Evolutionary conservation across 2,329 filamentous ascomycete species (phyloP).

Genomic region (Pleoardoris graminearum): DNA sequence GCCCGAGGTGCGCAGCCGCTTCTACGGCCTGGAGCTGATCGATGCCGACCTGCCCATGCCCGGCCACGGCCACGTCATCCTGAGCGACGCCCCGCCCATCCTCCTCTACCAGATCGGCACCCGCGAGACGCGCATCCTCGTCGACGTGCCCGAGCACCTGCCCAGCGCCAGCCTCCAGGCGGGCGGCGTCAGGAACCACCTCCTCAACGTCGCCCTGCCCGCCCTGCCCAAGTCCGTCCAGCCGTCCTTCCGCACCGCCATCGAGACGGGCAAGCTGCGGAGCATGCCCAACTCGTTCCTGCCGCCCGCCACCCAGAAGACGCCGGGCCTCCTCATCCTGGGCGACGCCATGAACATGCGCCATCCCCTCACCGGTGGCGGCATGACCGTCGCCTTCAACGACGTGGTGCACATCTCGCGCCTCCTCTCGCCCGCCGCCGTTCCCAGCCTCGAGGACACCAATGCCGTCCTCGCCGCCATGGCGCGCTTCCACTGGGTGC

Average conservation of each 20-base stretch:
- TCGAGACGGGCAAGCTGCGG: conserved; percentile 76
- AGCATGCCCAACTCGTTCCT: conserved; percentile 97
- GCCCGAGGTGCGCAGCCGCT: conserved; percentile 78
- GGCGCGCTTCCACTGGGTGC: conserved; percentile 78
- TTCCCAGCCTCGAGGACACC: conserved; percentile 72
- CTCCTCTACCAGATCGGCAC: conserved; percentile 97
- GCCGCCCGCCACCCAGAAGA: conserved; percentile 73
- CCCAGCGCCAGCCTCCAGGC: conserved; percentile 71
- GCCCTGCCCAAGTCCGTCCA: conserved; percentile 72
- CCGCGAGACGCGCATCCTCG: conserved; percentile 85
- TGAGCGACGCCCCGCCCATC: conserved; percentile 75
- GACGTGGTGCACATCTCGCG: conserved; percentile 79
- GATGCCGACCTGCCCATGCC: conserved; percentile 78
- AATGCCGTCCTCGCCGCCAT: conserved; percentile 69
- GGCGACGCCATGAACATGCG: conserved; percentile 99
- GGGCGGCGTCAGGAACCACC: conserved; percentile 84
- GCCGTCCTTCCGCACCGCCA: conserved; percentile 73
- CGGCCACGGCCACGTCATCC: conserved; percentile 83
- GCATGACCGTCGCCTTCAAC: conserved; percentile 97
- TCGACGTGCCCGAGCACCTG: conserved; percentile 81
- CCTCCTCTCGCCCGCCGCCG: conserved; percentile 68
- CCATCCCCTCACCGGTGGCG: conserved; percentile 94
- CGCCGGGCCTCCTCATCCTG: conserved; percentile 75
- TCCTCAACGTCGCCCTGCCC: conserved; percentile 78
- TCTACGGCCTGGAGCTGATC: conserved; percentile 90